A percentile compares a stretch with the other conserved stretches of the same genome.
Evolutionary conservation across 306 rosid species (phyloP).

Genomic region (Castanea mollissima): DNA sequence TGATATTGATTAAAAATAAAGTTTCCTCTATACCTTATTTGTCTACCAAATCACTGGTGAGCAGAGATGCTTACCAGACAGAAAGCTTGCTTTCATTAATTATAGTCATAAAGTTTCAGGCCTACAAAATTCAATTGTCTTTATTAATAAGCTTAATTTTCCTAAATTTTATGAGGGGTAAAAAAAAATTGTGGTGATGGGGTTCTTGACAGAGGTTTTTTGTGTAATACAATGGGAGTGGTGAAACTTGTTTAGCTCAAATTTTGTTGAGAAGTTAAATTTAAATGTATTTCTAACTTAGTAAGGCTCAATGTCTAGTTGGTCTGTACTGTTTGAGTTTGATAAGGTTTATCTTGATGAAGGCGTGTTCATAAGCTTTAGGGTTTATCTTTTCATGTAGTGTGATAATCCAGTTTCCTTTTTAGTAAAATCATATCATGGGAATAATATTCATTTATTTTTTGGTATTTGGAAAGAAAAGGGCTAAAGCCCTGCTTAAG

Average conservation of each 20-base stretch:
- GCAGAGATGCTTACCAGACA: neutral
- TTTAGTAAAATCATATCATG: neutral
- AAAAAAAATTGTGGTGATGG: neutral
- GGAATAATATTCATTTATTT: neutral
- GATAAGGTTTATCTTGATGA: neutral
- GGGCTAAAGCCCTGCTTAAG: neutral
- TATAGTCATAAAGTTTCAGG: neutral
- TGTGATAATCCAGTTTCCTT: neutral
- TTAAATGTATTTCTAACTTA: neutral
- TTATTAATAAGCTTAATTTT: neutral
- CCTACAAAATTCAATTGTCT: neutral
- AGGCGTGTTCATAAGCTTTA: neutral
- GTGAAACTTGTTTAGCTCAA: neutral
- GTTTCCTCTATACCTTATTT: neutral
- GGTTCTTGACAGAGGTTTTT: neutral
- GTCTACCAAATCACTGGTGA: neutral
- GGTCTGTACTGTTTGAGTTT: neutral
- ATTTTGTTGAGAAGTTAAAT: neutral
- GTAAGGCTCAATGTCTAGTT: neutral
- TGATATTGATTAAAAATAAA: neutral
- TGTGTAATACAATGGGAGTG: neutral
- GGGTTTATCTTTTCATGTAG: neutral
- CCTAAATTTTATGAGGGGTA: neutral
- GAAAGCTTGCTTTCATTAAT: neutral
- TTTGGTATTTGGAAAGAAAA: neutral